These are phyloP conservation scores for Cladosporium sp. DNA, from an alignment of 2,329 filamentous ascomycete species.

Conservation along the genomic window DNA sequence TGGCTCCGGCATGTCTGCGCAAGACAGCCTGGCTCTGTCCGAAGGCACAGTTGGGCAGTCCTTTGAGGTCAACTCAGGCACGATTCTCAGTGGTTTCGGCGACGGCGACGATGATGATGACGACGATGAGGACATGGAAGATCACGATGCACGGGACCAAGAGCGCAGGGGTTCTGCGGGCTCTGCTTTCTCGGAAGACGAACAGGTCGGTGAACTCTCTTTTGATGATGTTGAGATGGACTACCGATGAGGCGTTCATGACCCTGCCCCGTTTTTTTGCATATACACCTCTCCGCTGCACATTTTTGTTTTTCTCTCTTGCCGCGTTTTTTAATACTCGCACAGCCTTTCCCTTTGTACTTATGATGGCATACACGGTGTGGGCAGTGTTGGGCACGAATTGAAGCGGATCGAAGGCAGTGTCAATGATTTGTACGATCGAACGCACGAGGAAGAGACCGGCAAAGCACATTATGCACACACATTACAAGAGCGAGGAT, in stretches of 20 bases:
- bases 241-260: slow-evolving; percentile 46
- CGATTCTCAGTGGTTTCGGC: slow-evolving; percentile 73
- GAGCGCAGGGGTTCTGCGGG: slow-evolving; percentile 34
- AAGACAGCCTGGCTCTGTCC: slow-evolving; percentile 31
- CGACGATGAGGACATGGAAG: slow-evolving; percentile 64
- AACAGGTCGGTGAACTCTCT: slow-evolving; percentile 64
- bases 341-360: slow-evolving; percentile 1
- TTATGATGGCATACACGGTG: background rate
- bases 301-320: slow-evolving; percentile 8
- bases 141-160: slow-evolving; percentile 9
- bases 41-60: slow-evolving; percentile 31
- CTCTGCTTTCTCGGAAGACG: slow-evolving; percentile 45
- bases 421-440: background rate
- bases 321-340: background rate
- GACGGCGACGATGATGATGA: slow-evolving; percentile 97
- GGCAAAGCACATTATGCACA: background rate
- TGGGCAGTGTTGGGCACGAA: background rate
- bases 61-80: slow-evolving; percentile 32
- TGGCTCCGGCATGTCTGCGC: slow-evolving; percentile 49
- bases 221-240: slow-evolving; percentile 60
- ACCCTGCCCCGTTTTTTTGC: slow-evolving; percentile 1
- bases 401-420: background rate
- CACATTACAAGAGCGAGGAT: slow-evolving; percentile 9
- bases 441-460: background rate
- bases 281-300: slow-evolving; percentile 14